Conservation (phyloP, 306 rosid genomes). For the Carpinus fangiana region DNA sequence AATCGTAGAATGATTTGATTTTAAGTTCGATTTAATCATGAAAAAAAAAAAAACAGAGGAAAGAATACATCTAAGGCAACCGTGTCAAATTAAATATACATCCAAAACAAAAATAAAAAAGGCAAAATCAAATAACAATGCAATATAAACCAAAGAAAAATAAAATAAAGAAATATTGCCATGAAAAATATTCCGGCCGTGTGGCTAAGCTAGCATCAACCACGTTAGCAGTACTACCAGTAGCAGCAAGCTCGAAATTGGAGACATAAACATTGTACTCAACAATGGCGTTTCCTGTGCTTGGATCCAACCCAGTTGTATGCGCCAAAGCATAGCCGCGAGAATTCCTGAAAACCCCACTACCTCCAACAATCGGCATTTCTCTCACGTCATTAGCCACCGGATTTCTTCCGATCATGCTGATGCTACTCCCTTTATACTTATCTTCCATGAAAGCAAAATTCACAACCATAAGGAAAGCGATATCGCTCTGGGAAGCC, state of each 20-base stretch:
- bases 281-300: slow-evolving; percentile 36
- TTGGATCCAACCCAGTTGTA: slow-evolving; percentile 29
- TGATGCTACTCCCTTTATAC: slow-evolving; percentile 32
- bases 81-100: too few relatives aligned
- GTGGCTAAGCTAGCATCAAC: neutral
- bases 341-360: slow-evolving; percentile 27
- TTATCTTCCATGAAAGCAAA: slow-evolving; percentile 20
- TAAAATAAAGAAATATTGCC: neutral
- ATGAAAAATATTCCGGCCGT: too few relatives aligned
- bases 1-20: too few relatives aligned
- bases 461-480: slow-evolving; percentile 35
- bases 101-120: too few relatives aligned
- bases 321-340: slow-evolving; percentile 41
- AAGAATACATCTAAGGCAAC: too few relatives aligned
- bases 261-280: slow-evolving; percentile 38
- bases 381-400: slow-evolving; percentile 27
- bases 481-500: slow-evolving; percentile 23
- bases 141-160: neutral
- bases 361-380: slow-evolving; percentile 40
- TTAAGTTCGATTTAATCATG: too few relatives aligned
- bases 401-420: slow-evolving; percentile 38
- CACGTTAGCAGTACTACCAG: too few relatives aligned
- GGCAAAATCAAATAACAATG: too few relatives aligned
- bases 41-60: too few relatives aligned
- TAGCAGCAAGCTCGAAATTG: neutral